A percentile compares a stretch with the other conserved stretches of the same genome.
These are phyloP conservation scores for Chlorella sp. DNA, from an alignment of 139 green algal genomes.

Conservation along the genomic window DNA sequence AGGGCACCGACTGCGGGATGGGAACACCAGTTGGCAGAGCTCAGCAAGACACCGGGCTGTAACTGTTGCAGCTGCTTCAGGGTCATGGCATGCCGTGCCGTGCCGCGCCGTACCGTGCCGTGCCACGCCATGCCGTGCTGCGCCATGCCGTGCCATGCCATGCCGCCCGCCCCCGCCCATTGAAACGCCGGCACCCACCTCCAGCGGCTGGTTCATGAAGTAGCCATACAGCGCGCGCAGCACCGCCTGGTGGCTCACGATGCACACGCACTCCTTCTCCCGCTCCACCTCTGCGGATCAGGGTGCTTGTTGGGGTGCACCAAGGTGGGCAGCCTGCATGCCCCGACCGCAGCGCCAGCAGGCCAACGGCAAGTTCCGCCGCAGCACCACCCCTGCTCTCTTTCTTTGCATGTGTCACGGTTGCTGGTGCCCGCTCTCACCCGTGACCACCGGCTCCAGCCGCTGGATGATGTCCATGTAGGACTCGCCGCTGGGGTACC, in stretches of 20 bases:
- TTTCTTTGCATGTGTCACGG: too few relatives aligned
- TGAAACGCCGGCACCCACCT: conserved; percentile 4
- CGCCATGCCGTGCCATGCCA: not conserved
- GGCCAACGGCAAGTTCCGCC: not conserved
- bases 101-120: too few relatives aligned
- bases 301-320: not conserved
- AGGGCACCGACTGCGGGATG: conserved; percentile 12
- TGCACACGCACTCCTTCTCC: conserved; percentile 82
- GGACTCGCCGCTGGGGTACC: conserved; percentile 88
- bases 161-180: not conserved
- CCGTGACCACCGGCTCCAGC: conserved; percentile 90
- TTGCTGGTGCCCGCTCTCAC: not conserved
- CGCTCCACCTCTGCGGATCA: conserved; percentile 81
- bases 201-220: conserved; percentile 72
- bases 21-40: too few relatives aligned
- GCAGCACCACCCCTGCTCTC: not conserved
- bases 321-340: not conserved
- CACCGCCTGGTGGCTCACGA: conserved; percentile 90
- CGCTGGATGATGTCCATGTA: conserved; percentile 94
- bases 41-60: too few relatives aligned
- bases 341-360: not conserved
- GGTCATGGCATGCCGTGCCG: too few relatives aligned
- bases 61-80: too few relatives aligned
- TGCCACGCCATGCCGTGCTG: too few relatives aligned
- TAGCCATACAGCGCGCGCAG: conserved; percentile 90